Evolutionary conservation across 2,329 filamentous ascomycete species (phyloP).

Genomic region (Ascochyta pisi): DNA sequence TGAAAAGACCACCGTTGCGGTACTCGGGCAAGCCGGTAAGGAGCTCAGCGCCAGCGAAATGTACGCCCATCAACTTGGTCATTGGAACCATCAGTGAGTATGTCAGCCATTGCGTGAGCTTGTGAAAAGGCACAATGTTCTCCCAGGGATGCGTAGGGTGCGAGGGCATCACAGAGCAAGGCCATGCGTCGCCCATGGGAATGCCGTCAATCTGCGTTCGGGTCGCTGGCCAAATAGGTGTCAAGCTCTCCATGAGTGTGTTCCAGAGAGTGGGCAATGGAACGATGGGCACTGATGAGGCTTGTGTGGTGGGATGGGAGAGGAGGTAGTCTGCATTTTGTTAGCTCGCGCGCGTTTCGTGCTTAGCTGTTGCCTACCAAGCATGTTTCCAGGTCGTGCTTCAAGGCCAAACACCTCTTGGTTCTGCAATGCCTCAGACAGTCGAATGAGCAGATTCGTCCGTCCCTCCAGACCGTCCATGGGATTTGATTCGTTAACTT

Average conservation of each 20-base stretch:
- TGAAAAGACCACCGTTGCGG: slow-evolving; percentile 86
- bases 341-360: slow-evolving; percentile 12
- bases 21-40: slow-evolving; percentile 91
- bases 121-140: slow-evolving; percentile 88
- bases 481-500: slow-evolving; percentile 80
- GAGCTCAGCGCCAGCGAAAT: slow-evolving; percentile 80
- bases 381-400: slow-evolving; percentile 89
- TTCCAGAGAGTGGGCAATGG: slow-evolving; percentile 89
- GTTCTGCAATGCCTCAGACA: slow-evolving; percentile 79
- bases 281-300: slow-evolving; percentile 86
- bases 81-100: slow-evolving; percentile 94
- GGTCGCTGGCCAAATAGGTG: slow-evolving; percentile 85
- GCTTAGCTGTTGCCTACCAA: slow-evolving; percentile 63
- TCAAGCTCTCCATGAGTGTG: slow-evolving; percentile 84
- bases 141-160: slow-evolving; percentile 76
- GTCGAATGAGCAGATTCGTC: slow-evolving; percentile 75
- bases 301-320: slow-evolving; percentile 86
- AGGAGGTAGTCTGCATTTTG: slow-evolving; percentile 78
- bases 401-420: slow-evolving; percentile 83
- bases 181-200: slow-evolving; percentile 93
- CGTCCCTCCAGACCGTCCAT: slow-evolving; percentile 87
- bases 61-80: slow-evolving; percentile 74
- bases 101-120: slow-evolving; percentile 87
- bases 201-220: slow-evolving; percentile 87
- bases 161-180: slow-evolving; percentile 82